Conservation (phyloP, 192 early-diverging fungal species). For the Gamsiella multidivaricata region DNA sequence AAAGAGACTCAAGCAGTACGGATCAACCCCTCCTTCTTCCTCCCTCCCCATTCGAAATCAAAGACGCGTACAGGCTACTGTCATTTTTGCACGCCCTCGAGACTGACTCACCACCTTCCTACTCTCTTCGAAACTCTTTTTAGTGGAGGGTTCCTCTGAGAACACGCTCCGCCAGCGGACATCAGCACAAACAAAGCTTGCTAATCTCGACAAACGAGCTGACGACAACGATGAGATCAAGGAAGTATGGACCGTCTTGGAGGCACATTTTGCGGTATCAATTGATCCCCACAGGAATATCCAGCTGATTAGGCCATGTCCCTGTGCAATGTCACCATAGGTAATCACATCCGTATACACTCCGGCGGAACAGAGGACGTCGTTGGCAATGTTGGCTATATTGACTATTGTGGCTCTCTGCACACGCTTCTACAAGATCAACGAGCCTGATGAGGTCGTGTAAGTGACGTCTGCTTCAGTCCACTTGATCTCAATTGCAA, state of each 20-base stretch:
- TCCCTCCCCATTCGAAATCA: too few relatives aligned
- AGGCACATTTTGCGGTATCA: not conserved
- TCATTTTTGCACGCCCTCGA: too few relatives aligned
- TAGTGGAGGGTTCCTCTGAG: slow-evolving; percentile 27
- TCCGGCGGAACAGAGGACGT: slow-evolving; percentile 20
- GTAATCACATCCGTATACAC: slow-evolving; percentile 31
- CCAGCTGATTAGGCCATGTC: too few relatives aligned
- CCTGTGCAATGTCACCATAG: not conserved
- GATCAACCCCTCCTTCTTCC: too few relatives aligned
- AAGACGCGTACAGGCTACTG: too few relatives aligned
- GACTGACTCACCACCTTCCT: too few relatives aligned
- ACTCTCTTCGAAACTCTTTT: not conserved
- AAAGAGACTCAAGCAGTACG: too few relatives aligned
- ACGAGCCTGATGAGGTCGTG: slow-evolving; percentile 80
- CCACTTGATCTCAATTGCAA: not conserved
- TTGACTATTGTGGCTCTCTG: slow-evolving; percentile 62
- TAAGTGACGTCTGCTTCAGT: slow-evolving; percentile 42
- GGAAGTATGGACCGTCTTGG: not conserved
- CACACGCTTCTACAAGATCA: slow-evolving; percentile 77
- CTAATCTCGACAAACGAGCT: not conserved
- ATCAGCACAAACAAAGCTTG: not conserved
- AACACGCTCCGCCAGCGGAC: slow-evolving; percentile 29
- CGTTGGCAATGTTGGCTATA: slow-evolving; percentile 27
- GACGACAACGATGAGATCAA: slow-evolving; percentile 6
- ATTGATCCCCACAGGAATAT: too few relatives aligned